Conservation (phyloP, 2,329 filamentous ascomycete species). For the Graphilbum sp. region DNA sequence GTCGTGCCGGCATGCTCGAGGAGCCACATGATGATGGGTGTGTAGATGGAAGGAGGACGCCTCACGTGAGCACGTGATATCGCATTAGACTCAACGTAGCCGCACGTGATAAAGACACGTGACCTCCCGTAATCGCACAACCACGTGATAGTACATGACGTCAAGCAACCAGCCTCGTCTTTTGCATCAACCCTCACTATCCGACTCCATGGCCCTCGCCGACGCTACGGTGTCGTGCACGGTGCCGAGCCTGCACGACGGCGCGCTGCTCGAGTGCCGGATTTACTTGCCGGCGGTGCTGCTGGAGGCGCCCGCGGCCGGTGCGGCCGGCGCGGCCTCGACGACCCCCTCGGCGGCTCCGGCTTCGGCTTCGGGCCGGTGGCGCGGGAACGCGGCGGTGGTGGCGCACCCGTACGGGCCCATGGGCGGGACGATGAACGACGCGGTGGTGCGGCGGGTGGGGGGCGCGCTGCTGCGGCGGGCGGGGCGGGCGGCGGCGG, state of each 20-base stretch:
- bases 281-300: conserved; percentile 54
- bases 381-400: conserved; percentile 38
- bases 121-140: too few species aligned
- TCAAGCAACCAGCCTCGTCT: too few species aligned
- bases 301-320: conserved; percentile 26
- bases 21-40: conserved; percentile 49
- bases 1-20: conserved; percentile 40
- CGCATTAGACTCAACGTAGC: neutral
- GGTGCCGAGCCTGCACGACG: conserved; percentile 73
- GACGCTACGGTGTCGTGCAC: conserved; percentile 42
- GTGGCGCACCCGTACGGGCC: conserved; percentile 86
- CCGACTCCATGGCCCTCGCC: neutral
- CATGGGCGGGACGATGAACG: conserved; percentile 72
- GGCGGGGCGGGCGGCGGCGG: conserved; percentile 4
- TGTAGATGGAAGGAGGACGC: too few species aligned
- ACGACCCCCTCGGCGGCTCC: conserved; percentile 13
- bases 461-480: conserved; percentile 44
- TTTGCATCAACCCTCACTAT: too few species aligned
- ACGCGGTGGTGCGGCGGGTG: conserved; percentile 56
- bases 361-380: too few species aligned
- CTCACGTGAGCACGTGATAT: neutral
- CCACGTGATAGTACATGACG: too few species aligned
- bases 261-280: conserved; percentile 59
- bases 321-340: conserved; percentile 24
- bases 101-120: neutral